These are phyloP conservation scores for Colletotrichum echinochloae DNA, from an alignment of 2,329 filamentous ascomycete species.

Conservation along the genomic window DNA sequence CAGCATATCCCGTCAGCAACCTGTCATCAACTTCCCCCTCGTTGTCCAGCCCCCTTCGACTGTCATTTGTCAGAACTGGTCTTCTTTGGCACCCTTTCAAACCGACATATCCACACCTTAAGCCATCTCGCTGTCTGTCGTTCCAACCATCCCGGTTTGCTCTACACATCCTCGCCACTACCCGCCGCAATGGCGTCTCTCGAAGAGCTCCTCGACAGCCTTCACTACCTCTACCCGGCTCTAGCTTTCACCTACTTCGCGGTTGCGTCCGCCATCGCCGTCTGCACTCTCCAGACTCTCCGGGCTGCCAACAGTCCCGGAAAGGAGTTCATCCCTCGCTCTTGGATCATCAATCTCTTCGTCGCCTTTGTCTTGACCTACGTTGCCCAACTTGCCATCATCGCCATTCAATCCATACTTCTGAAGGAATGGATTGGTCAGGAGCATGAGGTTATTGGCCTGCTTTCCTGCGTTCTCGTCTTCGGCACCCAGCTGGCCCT, in stretches of 20 bases:
- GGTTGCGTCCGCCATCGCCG: constrained; percentile 60
- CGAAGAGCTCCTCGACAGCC: constrained; percentile 53
- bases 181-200: constrained; percentile 42
- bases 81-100: background rate
- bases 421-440: constrained; percentile 55
- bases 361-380: constrained; percentile 59
- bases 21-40: constrained; percentile 4
- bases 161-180: background rate
- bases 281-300: constrained; percentile 65
- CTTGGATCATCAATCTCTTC: constrained; percentile 57
- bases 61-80: background rate
- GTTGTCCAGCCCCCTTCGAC: constrained; percentile 7
- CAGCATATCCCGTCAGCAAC: background rate
- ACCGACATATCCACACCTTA: background rate
- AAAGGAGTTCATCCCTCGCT: constrained; percentile 54
- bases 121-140: constrained; percentile 1
- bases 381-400: constrained; percentile 57
- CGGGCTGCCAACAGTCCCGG: constrained; percentile 50
- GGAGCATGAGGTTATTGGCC: constrained; percentile 65
- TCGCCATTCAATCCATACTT: constrained; percentile 53
- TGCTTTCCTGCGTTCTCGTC: constrained; percentile 71
- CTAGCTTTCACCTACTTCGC: constrained; percentile 69
- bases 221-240: constrained; percentile 71
- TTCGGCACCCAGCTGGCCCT: constrained; percentile 71
- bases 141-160: background rate